These are phyloP conservation scores for Halophytophthora batemanensis DNA, from an alignment of 352 stramenopile genomes.

Conservation along the genomic window DNA sequence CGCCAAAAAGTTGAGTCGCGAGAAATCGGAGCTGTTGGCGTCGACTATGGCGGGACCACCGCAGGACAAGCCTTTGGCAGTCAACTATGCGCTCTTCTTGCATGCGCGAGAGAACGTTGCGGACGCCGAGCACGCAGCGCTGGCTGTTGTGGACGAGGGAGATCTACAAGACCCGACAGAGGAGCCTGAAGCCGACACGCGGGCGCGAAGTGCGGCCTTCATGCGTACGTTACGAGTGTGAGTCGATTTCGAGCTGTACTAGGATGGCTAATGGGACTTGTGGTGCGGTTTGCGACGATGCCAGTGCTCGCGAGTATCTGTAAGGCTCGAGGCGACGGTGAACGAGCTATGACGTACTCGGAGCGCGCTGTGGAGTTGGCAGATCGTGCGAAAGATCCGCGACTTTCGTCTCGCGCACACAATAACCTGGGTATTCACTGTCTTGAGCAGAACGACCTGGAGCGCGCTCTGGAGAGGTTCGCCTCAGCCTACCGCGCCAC, in stretches of 20 bases:
- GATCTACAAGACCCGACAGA: constrained; percentile 1
- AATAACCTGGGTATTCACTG: constrained; percentile 39
- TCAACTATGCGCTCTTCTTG: constrained; percentile 48
- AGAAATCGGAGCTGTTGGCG: not conserved
- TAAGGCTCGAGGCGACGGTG: constrained; percentile 16
- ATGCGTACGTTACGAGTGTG: constrained; percentile 20
- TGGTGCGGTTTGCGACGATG: not conserved
- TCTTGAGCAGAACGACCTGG: constrained; percentile 27
- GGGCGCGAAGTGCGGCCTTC: constrained; percentile 22
- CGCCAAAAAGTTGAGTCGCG: constrained; percentile 30
- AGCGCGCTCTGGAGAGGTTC: constrained; percentile 31
- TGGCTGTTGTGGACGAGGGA: constrained; percentile 20
- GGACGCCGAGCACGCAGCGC: constrained; percentile 30
- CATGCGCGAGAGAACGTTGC: constrained; percentile 27
- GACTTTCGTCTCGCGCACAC: constrained; percentile 28
- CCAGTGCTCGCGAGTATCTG: constrained; percentile 30
- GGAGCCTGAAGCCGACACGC: constrained; percentile 16
- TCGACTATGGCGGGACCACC: not conserved
- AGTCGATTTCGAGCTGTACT: too few species aligned
- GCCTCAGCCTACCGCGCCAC: constrained; percentile 31
- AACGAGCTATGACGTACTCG: constrained; percentile 18
- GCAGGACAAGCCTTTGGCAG: constrained; percentile 29
- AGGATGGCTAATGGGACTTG: constrained; percentile 3
- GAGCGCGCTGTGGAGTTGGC: constrained; percentile 19
- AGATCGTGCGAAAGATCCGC: constrained; percentile 14